Percentiles rank a stretch among this genome's conserved stretches.
phyloP scores from a whole-genome alignment of 1,284 basidiomycete species.

The Puccinia coronata region DNA sequence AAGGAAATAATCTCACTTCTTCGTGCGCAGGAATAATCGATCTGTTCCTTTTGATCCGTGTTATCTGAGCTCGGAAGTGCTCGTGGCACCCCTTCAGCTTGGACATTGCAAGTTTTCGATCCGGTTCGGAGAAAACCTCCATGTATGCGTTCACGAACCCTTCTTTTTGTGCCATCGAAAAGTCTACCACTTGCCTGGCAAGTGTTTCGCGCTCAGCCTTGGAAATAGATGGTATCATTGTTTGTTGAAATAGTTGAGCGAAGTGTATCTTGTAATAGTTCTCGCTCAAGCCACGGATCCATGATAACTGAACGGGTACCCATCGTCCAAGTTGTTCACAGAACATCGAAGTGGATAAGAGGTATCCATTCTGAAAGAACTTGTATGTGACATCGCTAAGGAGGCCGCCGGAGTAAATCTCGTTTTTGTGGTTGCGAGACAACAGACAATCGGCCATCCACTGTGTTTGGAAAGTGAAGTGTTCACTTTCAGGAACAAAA shows the following conservation, averaged over 20 bases:
- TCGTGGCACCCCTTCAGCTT: not conserved
- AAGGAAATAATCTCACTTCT: not conserved
- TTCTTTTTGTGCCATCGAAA: not conserved
- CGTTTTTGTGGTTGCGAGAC: not conserved
- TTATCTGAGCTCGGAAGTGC: not conserved
- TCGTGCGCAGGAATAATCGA: not conserved
- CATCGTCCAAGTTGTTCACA: not conserved
- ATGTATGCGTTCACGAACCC: not conserved
- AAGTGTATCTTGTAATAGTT: conserved; percentile 1
- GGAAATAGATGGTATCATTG: not conserved
- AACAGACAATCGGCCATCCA: not conserved
- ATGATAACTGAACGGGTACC: not conserved
- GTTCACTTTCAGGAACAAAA: not conserved
- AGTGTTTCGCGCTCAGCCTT: not conserved
- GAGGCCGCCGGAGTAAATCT: not conserved
- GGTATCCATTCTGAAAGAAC: not conserved
- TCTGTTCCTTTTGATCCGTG: not conserved
- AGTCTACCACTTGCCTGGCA: not conserved
- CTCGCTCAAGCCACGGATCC: not conserved
- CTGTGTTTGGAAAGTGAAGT: not conserved
- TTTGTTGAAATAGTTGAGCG: not conserved
- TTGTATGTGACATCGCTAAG: not conserved
- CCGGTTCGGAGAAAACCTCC: not conserved
- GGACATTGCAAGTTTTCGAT: not conserved
- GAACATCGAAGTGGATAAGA: not conserved